phyloP scores from a whole-genome alignment of 169 alveolate species.

The Blepharisma undulans region DNA sequence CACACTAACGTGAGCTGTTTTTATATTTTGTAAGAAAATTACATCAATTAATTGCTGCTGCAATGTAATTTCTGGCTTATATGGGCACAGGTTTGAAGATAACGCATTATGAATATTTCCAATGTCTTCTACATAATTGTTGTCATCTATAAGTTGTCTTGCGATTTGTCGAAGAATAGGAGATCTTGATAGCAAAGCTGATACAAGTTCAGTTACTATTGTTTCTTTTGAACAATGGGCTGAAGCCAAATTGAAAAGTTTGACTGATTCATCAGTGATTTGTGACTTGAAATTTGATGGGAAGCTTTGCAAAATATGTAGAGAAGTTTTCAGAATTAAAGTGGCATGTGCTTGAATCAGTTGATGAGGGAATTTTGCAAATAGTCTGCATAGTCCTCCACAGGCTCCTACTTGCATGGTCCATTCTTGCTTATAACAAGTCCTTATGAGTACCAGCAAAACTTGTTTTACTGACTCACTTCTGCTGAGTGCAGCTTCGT shows the following conservation, averaged over 20 bases:
- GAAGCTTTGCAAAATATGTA: constrained; percentile 14
- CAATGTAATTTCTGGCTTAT: neutral
- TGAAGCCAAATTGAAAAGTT: neutral
- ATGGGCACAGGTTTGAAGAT: neutral
- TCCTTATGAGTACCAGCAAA: neutral
- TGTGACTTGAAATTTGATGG: neutral
- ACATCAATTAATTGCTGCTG: constrained; percentile 11
- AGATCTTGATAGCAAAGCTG: neutral
- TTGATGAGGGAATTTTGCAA: neutral
- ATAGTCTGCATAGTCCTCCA: constrained; percentile 21
- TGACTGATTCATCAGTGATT: neutral
- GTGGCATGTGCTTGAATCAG: neutral
- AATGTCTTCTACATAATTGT: constrained; percentile 1
- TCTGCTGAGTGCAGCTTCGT: neutral
- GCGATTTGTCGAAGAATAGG: neutral
- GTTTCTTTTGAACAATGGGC: neutral
- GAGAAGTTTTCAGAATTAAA: neutral
- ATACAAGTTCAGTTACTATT: neutral
- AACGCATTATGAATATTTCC: neutral
- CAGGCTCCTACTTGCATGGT: constrained; percentile 37
- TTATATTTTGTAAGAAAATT: neutral
- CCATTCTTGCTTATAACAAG: constrained; percentile 29
- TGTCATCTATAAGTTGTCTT: neutral
- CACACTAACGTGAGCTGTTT: neutral
- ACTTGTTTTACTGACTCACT: constrained; percentile 30